Conservation (phyloP, 192 early-diverging fungal genomes). For the Pecoramyces ruminantium region DNA sequence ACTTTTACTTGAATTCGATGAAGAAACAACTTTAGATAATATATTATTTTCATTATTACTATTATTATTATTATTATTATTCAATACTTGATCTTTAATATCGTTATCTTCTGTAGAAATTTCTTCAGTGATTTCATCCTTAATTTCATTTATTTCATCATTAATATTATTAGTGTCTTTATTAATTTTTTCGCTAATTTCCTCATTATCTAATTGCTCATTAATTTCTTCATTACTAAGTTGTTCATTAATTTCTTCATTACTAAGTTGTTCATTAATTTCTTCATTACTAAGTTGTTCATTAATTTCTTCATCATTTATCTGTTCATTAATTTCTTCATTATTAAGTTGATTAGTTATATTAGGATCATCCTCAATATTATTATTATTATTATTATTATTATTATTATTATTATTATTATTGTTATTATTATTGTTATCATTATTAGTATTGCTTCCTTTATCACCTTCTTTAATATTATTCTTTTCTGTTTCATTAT, state of each 20-base stretch:
- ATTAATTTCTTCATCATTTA: too few relatives aligned
- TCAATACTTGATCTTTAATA: too few relatives aligned
- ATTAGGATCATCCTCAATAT: neutral
- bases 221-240: too few relatives aligned
- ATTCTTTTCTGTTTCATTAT: too few relatives aligned
- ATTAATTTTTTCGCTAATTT: too few relatives aligned
- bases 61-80: too few relatives aligned
- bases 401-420: neutral
- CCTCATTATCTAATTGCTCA: too few relatives aligned
- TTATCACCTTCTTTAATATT: neutral
- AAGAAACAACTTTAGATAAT: neutral
- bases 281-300: too few relatives aligned
- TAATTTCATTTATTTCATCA: neutral
- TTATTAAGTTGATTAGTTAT: neutral
- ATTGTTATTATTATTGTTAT: neutral
- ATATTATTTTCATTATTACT: too few relatives aligned
- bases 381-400: neutral
- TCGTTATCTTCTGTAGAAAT: neutral
- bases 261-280: neutral
- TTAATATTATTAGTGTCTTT: too few relatives aligned
- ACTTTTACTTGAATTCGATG: neutral
- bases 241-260: neutral
- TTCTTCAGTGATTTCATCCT: neutral
- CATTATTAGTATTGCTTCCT: neutral
- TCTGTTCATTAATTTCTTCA: neutral